Base-by-base conservation (phyloP, 129 eudicot species). In the Apium graveolens region DNA sequence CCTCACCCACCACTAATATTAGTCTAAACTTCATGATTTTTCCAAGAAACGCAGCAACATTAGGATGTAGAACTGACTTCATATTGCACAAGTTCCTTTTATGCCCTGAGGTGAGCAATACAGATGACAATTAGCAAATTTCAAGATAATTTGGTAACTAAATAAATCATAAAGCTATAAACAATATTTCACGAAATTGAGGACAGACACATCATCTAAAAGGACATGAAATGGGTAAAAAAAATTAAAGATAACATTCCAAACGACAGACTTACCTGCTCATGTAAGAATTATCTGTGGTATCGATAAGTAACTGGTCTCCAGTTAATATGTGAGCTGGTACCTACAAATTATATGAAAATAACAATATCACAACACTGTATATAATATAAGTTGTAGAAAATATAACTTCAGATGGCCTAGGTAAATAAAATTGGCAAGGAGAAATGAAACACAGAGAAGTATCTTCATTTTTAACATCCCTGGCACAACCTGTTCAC, bases 281-380 rank as follows among this genome's bases (percentile, higher is more conserved):
- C 68, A 88, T 81, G 73, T 91, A 95, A 39, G 93, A 84, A 85
- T 83, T 80, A 37, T 95, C 92, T 1, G 81, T 53, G 32, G 98
- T 95, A 69, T 83, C 86, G 82, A 91, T 71, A 77, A 91, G 71
- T 78, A 95, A 73, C 86, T 84, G 78, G 70, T 95, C 96, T 60
- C 97, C 98, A 13, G 86, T 69, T 69, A 86, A 24, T 76, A 95
- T 76, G 88, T 91, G 92, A 82, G 93, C 83, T 5, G 98, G 98
- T 73, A 92, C 98, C 98, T 94, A 82, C 44, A 81, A 45, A 76
- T 75, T 41, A 46, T 14, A 53, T 53, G 53, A 38, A 32, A 81
- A 34, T 44, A 14, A 65, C 17, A 31, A 17, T 46, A 65, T 62
- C 77, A 43, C 39, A n/a, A 18, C 66, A 77, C 62, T 41, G 1